phyloP scores from a whole-genome alignment of 345 rosid genomes.

The Aurinia saxatilis region DNA sequence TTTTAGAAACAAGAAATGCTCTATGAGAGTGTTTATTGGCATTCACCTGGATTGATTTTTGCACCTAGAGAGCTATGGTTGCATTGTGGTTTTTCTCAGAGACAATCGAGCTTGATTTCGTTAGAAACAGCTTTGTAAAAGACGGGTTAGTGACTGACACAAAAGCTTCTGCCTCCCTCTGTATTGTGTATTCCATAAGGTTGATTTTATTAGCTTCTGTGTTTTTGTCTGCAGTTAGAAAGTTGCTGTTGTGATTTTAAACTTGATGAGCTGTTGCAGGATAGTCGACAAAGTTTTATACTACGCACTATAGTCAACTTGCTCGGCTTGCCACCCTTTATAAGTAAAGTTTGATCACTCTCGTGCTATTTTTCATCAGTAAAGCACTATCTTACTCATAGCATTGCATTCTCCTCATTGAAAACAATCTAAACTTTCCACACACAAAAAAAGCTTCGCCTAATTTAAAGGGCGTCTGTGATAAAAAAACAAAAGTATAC shows the following conservation, averaged over 20 bases:
- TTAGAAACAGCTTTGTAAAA: slow-evolving; percentile 70
- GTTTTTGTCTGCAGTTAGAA: slow-evolving; percentile 51
- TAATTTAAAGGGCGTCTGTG: too few relatives aligned
- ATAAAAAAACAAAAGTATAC: too few relatives aligned
- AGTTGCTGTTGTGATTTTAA: slow-evolving; percentile 86
- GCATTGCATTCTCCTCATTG: too few relatives aligned
- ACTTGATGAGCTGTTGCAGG: slow-evolving; percentile 76
- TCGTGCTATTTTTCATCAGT: too few relatives aligned
- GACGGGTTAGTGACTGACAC: slow-evolving; percentile 52
- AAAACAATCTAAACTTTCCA: too few relatives aligned
- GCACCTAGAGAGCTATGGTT: slow-evolving; percentile 76
- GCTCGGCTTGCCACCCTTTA: slow-evolving; percentile 76
- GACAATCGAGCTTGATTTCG: slow-evolving; percentile 84
- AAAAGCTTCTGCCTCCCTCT: background rate
- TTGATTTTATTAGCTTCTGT: slow-evolving; percentile 6
- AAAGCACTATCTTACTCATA: too few relatives aligned
- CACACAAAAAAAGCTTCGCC: too few relatives aligned
- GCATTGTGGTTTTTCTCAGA: slow-evolving; percentile 79
- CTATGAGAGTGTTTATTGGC: slow-evolving; percentile 79
- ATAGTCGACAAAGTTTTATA: slow-evolving; percentile 72
- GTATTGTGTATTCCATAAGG: background rate
- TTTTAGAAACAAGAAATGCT: slow-evolving; percentile 51
- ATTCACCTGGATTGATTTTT: slow-evolving; percentile 92
- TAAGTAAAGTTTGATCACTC: slow-evolving; percentile 44
- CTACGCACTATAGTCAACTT: slow-evolving; percentile 85